Conservation (phyloP, 768 basidiomycete species). For the Hypsizygus marmoreus region DNA sequence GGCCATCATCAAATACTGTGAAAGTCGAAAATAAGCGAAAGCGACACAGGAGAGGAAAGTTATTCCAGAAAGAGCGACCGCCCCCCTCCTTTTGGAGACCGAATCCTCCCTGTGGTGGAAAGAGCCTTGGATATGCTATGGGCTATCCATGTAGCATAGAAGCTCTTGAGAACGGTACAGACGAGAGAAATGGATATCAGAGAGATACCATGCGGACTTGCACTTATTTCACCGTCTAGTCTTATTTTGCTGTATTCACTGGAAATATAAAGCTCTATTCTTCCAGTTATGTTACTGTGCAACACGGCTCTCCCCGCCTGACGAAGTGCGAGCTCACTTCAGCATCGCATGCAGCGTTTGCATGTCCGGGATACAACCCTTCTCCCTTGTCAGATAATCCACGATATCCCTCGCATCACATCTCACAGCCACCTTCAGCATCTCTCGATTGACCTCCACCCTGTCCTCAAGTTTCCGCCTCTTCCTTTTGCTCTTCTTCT, state of each 20-base stretch:
- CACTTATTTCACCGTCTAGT: neutral
- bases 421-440: conserved; percentile 70
- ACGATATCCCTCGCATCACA: conserved; percentile 68
- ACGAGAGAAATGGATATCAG: conserved; percentile 12
- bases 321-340: too few species aligned
- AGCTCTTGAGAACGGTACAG: conserved; percentile 14
- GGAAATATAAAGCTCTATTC: too few species aligned
- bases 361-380: conserved; percentile 74
- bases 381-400: conserved; percentile 69
- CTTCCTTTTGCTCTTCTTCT: conserved; percentile 35
- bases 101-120: conserved; percentile 34
- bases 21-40: conserved; percentile 10
- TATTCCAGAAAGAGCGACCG: conserved; percentile 25
- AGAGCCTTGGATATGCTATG: conserved; percentile 44
- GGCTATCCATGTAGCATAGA: conserved; percentile 37
- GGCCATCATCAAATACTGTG: neutral
- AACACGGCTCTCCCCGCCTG: too few species aligned
- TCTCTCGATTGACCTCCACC: conserved; percentile 48
- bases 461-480: conserved; percentile 61
- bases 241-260: neutral
- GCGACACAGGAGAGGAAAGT: conserved; percentile 18
- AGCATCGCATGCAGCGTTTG: conserved; percentile 48
- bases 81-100: conserved; percentile 44
- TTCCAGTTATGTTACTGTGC: too few species aligned
- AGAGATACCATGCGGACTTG: conserved; percentile 20